phyloP scores from a whole-genome alignment of 2,329 filamentous ascomycete genomes.

The Pseudocercospora cruenta region DNA sequence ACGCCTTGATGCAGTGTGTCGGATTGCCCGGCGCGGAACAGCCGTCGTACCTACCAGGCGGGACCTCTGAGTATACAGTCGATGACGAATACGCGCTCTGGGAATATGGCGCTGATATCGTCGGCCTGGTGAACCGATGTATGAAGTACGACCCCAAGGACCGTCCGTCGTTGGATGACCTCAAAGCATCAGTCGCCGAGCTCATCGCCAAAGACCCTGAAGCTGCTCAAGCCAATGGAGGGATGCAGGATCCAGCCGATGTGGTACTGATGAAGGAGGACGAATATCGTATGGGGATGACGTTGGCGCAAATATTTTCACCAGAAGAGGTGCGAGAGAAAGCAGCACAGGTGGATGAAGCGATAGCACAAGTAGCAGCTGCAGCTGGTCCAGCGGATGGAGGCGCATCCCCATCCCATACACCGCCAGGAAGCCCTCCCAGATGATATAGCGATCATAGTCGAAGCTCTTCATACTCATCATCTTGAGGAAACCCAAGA shows the following conservation, averaged over 20 bases:
- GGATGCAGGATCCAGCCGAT: neutral
- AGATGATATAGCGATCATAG: conserved; percentile 17
- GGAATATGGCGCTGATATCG: neutral
- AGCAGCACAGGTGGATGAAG: too few species aligned
- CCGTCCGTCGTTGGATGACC: neutral
- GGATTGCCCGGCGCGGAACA: neutral
- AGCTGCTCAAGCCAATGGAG: neutral
- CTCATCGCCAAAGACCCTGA: neutral
- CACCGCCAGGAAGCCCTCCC: neutral
- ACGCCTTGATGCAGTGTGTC: conserved; percentile 4
- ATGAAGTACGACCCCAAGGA: neutral
- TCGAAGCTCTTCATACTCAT: conserved; percentile 44
- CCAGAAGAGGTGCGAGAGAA: neutral
- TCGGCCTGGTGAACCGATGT: conserved; percentile 17
- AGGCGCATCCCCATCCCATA: neutral
- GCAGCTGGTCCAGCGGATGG: neutral
- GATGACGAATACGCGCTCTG: neutral
- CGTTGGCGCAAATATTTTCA: neutral
- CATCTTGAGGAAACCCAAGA: conserved; percentile 47
- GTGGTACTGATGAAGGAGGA: neutral
- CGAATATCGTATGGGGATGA: neutral
- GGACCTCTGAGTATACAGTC: neutral
- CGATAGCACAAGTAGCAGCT: neutral
- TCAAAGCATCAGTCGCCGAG: neutral
- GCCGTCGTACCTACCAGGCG: conserved; percentile 13